Evolutionary conservation across 192 early-diverging fungal species (phyloP).

Genomic region (Podila clonocystis): DNA sequence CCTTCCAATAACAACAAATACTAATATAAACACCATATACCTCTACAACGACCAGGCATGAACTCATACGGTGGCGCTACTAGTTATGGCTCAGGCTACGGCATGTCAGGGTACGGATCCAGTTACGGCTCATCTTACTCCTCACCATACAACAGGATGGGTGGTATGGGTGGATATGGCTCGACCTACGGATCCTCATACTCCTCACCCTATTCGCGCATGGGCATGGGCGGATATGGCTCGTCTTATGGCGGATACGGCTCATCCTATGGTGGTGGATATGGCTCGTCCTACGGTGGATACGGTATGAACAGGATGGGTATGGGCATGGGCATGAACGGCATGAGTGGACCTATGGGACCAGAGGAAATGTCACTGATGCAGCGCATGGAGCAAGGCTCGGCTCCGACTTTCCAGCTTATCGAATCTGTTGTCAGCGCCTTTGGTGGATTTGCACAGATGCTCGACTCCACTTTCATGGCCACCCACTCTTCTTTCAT

Average conservation of each 20-base stretch:
- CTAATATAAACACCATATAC: too few relatives aligned
- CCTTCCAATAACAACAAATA: too few relatives aligned
- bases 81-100: conserved; percentile 57
- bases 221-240: conserved; percentile 53
- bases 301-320: conserved; percentile 52
- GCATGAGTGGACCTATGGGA: conserved; percentile 65
- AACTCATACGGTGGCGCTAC: conserved; percentile 35
- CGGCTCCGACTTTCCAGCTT: conserved; percentile 91
- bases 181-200: conserved; percentile 47
- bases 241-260: conserved; percentile 66
- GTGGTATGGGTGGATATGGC: conserved; percentile 44
- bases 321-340: conserved; percentile 52
- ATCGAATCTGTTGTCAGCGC: conserved; percentile 94
- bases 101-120: conserved; percentile 51
- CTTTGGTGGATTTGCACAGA: conserved; percentile 97
- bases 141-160: conserved; percentile 50
- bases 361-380: conserved; percentile 77
- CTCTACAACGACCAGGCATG: conserved; percentile 16
- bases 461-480: conserved; percentile 98
- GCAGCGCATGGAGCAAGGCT: conserved; percentile 90
- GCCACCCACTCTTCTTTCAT: conserved; percentile 94
- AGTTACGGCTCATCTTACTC: conserved; percentile 59
- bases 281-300: conserved; percentile 41
- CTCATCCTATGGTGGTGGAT: conserved; percentile 44
- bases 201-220: conserved; percentile 46